Evolutionary conservation across 495 filamentous ascomycete species (phyloP).

Genomic region (Podospora fimiseda): DNA sequence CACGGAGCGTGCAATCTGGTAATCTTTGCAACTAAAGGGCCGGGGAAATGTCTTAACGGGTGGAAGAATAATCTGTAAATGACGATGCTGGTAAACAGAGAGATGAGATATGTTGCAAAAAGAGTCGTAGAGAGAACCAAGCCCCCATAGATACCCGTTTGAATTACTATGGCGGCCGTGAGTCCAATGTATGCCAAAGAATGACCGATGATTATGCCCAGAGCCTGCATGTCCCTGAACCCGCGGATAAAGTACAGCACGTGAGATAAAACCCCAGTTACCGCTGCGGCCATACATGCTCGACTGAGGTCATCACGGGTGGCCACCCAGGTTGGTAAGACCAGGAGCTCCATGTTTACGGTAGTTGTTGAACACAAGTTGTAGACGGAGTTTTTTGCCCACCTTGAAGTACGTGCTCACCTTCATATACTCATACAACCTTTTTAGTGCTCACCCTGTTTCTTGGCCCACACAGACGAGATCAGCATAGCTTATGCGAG

Average conservation of each 20-base stretch:
- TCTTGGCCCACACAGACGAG: too few relatives aligned
- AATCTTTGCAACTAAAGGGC: constrained; percentile 36
- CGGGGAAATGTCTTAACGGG: constrained; percentile 39
- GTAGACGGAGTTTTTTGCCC: too few relatives aligned
- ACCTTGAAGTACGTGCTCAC: too few relatives aligned
- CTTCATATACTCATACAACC: too few relatives aligned
- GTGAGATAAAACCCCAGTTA: constrained; percentile 13
- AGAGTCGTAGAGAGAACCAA: not conserved
- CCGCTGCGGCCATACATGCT: not conserved
- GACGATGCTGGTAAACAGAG: constrained; percentile 39
- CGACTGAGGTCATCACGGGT: not conserved
- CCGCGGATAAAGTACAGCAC: constrained; percentile 15
- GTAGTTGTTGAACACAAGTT: too few relatives aligned
- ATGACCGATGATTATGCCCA: constrained; percentile 9
- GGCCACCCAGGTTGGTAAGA: not conserved
- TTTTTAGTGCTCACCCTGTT: too few relatives aligned
- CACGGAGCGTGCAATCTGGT: constrained; percentile 30
- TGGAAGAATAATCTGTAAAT: constrained; percentile 44
- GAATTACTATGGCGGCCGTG: not conserved
- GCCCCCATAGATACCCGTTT: not conserved
- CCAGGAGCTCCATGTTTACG: not conserved
- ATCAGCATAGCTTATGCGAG: too few relatives aligned
- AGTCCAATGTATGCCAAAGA: not conserved
- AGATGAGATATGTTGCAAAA: constrained; percentile 18
- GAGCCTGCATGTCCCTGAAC: constrained; percentile 4